phyloP scores from a whole-genome alignment of 106 monocot genomes.

The Posidonia australis region DNA sequence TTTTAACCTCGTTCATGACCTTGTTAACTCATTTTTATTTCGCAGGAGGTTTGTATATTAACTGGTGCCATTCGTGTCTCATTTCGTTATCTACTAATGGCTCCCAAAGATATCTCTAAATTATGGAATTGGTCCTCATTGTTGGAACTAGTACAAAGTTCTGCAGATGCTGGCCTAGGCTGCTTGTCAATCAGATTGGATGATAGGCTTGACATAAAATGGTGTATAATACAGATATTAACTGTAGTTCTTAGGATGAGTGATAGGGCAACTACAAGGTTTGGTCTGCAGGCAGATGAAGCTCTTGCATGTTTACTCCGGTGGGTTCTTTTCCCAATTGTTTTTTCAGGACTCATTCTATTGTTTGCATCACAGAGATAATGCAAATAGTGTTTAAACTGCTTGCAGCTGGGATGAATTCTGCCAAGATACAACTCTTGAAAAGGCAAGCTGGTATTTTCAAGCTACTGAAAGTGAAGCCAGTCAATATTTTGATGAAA shows the following conservation, averaged over 20 bases:
- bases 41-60: conserved; percentile 36
- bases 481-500: conserved; percentile 13
- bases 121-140: conserved; percentile 88
- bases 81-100: conserved; percentile 51
- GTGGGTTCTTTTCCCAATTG: conserved; percentile 25
- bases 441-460: conserved; percentile 69
- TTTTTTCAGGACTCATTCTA: background rate
- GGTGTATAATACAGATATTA: conserved; percentile 61
- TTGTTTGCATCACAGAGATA: background rate
- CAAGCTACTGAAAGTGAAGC: conserved; percentile 23
- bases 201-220: conserved; percentile 49
- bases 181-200: background rate
- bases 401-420: conserved; percentile 64
- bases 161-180: conserved; percentile 15
- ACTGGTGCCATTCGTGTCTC: conserved; percentile 37
- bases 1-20: too few relatives aligned
- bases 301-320: conserved; percentile 56
- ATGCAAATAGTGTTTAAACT: background rate
- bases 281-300: conserved; percentile 40
- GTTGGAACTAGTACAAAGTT: conserved; percentile 34
- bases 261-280: conserved; percentile 37
- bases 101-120: conserved; percentile 55
- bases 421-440: conserved; percentile 71
- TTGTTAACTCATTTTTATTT: conserved; percentile 1
- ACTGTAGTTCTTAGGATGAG: conserved; percentile 50